A percentile compares a stretch with the other conserved stretches of the same genome.
Conservation (phyloP, 1,284 basidiomycete genomes). For the Lentinula novae-zelandiae region DNA sequence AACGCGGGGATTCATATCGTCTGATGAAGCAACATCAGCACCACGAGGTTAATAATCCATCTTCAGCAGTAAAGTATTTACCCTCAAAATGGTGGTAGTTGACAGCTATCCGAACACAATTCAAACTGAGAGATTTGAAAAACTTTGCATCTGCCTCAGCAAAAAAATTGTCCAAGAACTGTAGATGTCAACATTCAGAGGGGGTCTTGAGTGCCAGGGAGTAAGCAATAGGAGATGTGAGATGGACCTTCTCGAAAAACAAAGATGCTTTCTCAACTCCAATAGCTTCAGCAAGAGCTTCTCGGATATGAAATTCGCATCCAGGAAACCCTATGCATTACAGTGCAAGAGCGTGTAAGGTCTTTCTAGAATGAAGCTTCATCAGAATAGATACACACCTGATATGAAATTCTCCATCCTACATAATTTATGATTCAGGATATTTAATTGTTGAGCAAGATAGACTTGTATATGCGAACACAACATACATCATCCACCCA, state of each 20-base stretch:
- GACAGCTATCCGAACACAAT: constrained; percentile 58
- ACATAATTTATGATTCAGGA: not conserved
- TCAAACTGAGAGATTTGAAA: constrained; percentile 58
- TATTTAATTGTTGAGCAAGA: too few species aligned
- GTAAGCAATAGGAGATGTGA: constrained; percentile 2
- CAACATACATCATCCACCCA: constrained; percentile 33
- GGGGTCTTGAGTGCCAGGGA: not conserved
- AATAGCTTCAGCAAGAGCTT: constrained; percentile 57
- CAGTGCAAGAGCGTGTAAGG: constrained; percentile 38
- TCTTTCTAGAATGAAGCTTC: not conserved
- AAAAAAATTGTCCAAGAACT: constrained; percentile 69
- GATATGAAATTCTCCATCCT: constrained; percentile 60
- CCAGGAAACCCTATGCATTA: constrained; percentile 49
- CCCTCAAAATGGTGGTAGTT: constrained; percentile 61
- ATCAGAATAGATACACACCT: constrained; percentile 21
- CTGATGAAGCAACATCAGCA: constrained; percentile 20
- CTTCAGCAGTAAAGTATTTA: constrained; percentile 5
- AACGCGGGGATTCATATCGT: constrained; percentile 56
- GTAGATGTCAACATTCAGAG: not conserved
- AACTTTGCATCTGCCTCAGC: constrained; percentile 54
- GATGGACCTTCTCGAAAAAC: constrained; percentile 62
- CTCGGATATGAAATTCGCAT: constrained; percentile 64
- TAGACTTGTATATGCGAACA: not conserved
- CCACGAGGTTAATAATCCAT: not conserved
- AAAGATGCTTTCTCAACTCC: constrained; percentile 66